Percentiles rank a stretch among this genome's conserved stretches.
phyloP scores from a whole-genome alignment of 1,284 basidiomycete genomes.

The Pseudozyma thailandica region DNA sequence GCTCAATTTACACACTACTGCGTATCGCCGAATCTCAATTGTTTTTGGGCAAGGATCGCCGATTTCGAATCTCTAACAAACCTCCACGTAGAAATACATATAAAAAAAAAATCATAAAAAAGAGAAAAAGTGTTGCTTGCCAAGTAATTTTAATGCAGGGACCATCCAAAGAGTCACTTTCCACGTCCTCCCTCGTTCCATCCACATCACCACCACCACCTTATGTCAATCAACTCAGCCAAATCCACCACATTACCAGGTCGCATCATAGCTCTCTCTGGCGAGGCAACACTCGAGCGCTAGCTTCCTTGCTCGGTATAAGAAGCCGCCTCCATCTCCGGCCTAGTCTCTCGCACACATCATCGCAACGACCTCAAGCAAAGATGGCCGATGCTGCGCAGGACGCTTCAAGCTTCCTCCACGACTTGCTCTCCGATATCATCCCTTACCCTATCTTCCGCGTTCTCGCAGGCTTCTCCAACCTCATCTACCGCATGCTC shows the following conservation, averaged over 20 bases:
- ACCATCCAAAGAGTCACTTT: slow-evolving; percentile 11
- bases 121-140: neutral
- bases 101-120: slow-evolving; percentile 1
- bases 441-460: slow-evolving; percentile 49
- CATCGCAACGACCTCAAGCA: neutral
- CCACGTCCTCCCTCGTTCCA: slow-evolving; percentile 20
- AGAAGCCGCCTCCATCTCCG: neutral
- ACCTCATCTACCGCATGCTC: slow-evolving; percentile 48
- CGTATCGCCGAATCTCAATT: too few species aligned
- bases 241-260: neutral
- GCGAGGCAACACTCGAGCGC: neutral
- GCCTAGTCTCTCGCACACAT: neutral
- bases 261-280: too few species aligned
- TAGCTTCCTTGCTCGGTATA: neutral
- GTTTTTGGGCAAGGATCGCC: neutral
- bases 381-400: slow-evolving; percentile 34
- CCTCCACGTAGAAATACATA: slow-evolving; percentile 17
- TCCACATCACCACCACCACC: slow-evolving; percentile 33
- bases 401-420: slow-evolving; percentile 15
- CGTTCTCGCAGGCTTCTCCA: slow-evolving; percentile 49
- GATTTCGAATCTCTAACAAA: neutral
- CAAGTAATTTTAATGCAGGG: slow-evolving; percentile 31
- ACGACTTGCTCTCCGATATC: slow-evolving; percentile 36
- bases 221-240: neutral
- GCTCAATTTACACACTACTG: too few species aligned